Evolutionary conservation across 306 rosid species (phyloP), one percentile per base, ranked within the genome.

Genomic region (Abrus pulchellus): DNA sequence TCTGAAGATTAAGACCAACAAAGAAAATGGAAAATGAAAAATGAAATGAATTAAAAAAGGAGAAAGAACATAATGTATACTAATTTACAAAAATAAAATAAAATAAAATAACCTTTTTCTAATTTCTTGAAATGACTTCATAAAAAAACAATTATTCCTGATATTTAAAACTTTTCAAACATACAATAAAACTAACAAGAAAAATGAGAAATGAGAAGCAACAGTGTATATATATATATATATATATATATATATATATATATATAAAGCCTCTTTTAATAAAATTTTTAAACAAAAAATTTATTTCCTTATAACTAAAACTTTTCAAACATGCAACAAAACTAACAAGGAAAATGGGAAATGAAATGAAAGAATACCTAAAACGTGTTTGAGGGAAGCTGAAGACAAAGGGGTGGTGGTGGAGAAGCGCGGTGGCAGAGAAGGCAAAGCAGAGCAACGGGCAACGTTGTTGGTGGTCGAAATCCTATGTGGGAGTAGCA

Each of bases 341-440:
- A 62, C 3, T 1, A 54, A 9, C 14, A 47, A 7, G n/a, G 53
- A 14, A 14, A 57, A 49, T 3, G 28, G 10, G 67, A 64, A 62
- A 61, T 5, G 7, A 76, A 36, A 7, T 0, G 8, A 57, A 49
- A 43, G 14, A 28, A 7, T 64, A 95, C 98, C 99, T 81, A 90
- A 62, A 50, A 83, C 55, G 5, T 72, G 83, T 81, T 84, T 90
- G 71, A 86, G 63, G 67, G 87, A 78, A 67, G 89, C 6, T 38
- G 87, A 81, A 78, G 87, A 86, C 72, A 90, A 64, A 1, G 92
- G 48, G 50, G 88, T 74, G 55, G 88, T 44, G 64, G 84, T 75
- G 75, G 89, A 83, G 79, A 86, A n/a, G 47, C 97, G 97, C 80
- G 97, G 85, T 11, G 97, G 94, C 38, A 96, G 97, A 69, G 34